Conservation (phyloP, 2,329 filamentous ascomycete species). For the Penicillium sp. region DNA sequence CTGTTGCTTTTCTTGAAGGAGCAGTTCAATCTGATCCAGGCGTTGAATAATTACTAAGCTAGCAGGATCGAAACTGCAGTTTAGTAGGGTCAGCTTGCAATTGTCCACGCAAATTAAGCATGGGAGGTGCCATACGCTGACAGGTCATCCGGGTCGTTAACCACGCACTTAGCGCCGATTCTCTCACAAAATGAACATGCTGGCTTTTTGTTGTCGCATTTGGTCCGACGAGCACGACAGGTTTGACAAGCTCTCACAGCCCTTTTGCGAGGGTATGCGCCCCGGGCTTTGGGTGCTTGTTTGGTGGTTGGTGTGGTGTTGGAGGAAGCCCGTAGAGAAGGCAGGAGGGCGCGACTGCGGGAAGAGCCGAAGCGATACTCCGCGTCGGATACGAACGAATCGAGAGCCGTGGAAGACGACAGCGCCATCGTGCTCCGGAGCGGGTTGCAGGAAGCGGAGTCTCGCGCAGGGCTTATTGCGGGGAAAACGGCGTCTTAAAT, state of each 20-base stretch:
- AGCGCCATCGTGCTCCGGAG: not conserved
- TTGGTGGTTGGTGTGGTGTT: not conserved
- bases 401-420: not conserved
- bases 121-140: not conserved
- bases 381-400: not conserved
- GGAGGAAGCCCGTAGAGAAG: not conserved
- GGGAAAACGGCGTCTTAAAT: not conserved
- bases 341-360: not conserved
- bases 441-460: not conserved
- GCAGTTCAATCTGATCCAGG: constrained; percentile 10
- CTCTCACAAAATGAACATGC: constrained; percentile 13
- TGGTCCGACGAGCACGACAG: constrained; percentile 7
- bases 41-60: constrained; percentile 12
- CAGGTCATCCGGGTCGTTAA: not conserved
- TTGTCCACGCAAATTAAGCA: not conserved
- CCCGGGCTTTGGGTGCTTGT: not conserved
- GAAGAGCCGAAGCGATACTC: not conserved
- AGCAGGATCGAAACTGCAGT: constrained; percentile 10
- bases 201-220: constrained; percentile 14
- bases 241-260: constrained; percentile 12
- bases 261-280: constrained; percentile 12
- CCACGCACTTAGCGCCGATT: constrained; percentile 7
- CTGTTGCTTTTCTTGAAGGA: constrained; percentile 5
- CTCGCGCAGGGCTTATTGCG: not conserved
- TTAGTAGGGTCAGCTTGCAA: not conserved